Base-by-base conservation (phyloP, 108 stramenopile genomes). In the Cyclotella choctawhatcheeana region DNA sequence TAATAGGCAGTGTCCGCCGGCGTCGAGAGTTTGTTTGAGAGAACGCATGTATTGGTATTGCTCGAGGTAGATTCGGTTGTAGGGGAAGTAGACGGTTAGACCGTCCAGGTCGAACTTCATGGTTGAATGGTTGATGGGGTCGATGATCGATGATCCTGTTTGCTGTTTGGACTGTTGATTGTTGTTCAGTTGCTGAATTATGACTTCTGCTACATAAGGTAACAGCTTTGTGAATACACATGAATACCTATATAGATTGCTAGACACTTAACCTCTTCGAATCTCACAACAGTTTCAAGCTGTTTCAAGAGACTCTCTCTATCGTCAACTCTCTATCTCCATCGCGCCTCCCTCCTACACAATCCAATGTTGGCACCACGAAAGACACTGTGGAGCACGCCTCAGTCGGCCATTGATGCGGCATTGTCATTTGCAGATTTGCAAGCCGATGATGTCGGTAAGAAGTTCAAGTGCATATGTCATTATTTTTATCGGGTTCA, bases 21-120 rank as follows among this genome's bases (percentile, higher is more conserved):
- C 97, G 71, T 99, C 99, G 44, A 99, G 86, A 16, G 98, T 73
- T 43, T 91, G 90, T 80, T 99, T 99, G 25, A 99, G 88, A 2
- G 71, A 29, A 97, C 97, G 90, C 98, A 99, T 99, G 84, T 99
- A 99, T 65, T 96, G 90, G 71, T 97, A 96, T 81, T 99, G 99
- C 73, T 99, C 99, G 37, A 92, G 85, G 76, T 99, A 99, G 61
- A 99, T 85, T 30, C 89, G 90, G 43, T 93, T 92, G 63, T 98
- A 99, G 40, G 99, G 99, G 72, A 99, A 99, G 86, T 97, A 99
- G 27, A 99, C 98, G 50, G 96, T 94, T 55, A 99, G 89, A 14
- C 93, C 99, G 58, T 98, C 99, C 18, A 99, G 82, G 62, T 92
- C 75, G 82, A 98, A 97, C 63, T 94, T 77, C 95, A 97, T 96